Conservation (phyloP, 805 yeast species). For the Torulaspora gathmanii region DNA sequence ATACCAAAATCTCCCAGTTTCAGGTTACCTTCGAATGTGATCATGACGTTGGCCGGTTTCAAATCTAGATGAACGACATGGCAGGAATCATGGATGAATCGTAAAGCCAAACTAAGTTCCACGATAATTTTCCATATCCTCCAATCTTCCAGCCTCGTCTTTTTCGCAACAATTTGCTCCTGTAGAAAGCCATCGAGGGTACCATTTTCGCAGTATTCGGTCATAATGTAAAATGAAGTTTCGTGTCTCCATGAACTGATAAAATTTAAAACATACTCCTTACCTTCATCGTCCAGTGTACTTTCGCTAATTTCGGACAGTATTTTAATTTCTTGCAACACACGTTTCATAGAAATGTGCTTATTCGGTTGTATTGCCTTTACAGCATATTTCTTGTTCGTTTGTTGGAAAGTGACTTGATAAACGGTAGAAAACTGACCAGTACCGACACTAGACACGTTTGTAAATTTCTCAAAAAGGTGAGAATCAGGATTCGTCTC, state of each 20-base stretch:
- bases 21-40: conserved; percentile 89
- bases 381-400: conserved; percentile 65
- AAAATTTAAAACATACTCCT: conserved; percentile 71
- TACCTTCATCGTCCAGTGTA: conserved; percentile 47
- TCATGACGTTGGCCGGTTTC: conserved; percentile 91
- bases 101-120: conserved; percentile 74
- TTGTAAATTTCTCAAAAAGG: conserved; percentile 47
- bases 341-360: conserved; percentile 25
- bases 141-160: conserved; percentile 74
- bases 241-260: conserved; percentile 82
- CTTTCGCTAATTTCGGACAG: conserved; percentile 25
- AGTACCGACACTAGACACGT: conserved; percentile 66
- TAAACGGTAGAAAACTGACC: conserved; percentile 92
- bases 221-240: conserved; percentile 79
- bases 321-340: conserved; percentile 32
- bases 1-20: conserved; percentile 97
- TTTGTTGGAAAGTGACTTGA: conserved; percentile 64
- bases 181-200: conserved; percentile 79
- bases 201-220: conserved; percentile 94
- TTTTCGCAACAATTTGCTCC: conserved; percentile 63
- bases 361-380: conserved; percentile 65
- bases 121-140: conserved; percentile 94
- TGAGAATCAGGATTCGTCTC: conserved; percentile 36
- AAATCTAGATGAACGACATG: conserved; percentile 80
- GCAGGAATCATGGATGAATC: conserved; percentile 70